Conservation (phyloP, 352 stramenopile species). For the Phytophthora megakarya region DNA sequence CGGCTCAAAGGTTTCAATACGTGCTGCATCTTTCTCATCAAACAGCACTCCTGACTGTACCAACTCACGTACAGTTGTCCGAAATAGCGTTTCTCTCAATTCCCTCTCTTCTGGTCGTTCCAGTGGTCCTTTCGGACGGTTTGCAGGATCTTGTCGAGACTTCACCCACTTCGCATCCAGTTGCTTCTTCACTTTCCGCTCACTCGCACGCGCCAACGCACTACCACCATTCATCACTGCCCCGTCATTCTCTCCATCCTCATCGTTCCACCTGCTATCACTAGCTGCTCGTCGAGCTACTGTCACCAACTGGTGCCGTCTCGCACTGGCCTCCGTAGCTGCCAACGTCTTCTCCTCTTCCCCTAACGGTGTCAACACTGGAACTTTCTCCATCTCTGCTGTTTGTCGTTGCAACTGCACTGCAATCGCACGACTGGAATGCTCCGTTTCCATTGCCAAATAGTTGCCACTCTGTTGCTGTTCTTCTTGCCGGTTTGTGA, state of each 20-base stretch:
- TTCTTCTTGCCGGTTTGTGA: conserved; percentile 28
- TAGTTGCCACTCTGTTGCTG: conserved; percentile 10
- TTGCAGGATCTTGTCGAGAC: conserved; percentile 51
- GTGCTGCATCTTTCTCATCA: conserved; percentile 40
- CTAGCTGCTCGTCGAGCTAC: conserved; percentile 15
- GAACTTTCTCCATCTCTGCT: conserved; percentile 15
- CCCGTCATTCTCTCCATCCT: conserved; percentile 15
- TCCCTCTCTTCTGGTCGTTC: conserved; percentile 54
- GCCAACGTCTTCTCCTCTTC: conserved; percentile 46
- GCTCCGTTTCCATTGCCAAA: conserved; percentile 35
- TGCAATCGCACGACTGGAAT: conserved; percentile 52
- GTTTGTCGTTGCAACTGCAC: conserved; percentile 37
- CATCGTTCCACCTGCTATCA: conserved; percentile 20
- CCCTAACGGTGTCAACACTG: conserved; percentile 21
- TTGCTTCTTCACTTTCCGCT: conserved; percentile 71
- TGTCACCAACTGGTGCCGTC: conserved; percentile 28
- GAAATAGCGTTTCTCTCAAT: conserved; percentile 54
- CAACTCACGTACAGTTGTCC: conserved; percentile 40
- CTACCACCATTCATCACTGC: conserved; percentile 13
- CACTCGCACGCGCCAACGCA: conserved; percentile 48
- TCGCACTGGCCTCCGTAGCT: conserved; percentile 60
- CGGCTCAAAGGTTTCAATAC: conserved; percentile 32
- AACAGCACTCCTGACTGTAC: conserved; percentile 47
- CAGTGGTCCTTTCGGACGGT: conserved; percentile 49
- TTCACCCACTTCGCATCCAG: conserved; percentile 67